Conservation (phyloP, 2,329 filamentous ascomycete species). For the Sporothrix pseudoabietina region DNA sequence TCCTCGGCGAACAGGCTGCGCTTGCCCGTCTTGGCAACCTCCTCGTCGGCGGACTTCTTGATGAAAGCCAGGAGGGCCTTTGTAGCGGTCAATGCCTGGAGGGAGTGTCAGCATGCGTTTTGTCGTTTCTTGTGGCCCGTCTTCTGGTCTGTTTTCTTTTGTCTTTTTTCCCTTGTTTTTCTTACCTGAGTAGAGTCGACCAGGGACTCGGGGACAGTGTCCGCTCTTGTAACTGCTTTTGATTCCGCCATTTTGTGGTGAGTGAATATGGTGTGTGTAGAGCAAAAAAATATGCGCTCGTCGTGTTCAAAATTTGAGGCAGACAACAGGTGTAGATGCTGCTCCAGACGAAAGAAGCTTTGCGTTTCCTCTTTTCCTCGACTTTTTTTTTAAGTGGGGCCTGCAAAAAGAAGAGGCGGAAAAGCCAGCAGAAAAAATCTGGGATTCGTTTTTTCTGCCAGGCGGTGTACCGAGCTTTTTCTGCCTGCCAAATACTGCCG, state of each 20-base stretch:
- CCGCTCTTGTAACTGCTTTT: slow-evolving; percentile 28
- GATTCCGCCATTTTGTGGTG: slow-evolving; percentile 30
- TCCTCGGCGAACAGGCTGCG: slow-evolving; percentile 57
- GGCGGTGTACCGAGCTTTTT: slow-evolving; percentile 31
- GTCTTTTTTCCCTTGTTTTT: not conserved
- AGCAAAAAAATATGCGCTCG: not conserved
- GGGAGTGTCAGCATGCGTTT: not conserved
- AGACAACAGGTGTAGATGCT: not conserved
- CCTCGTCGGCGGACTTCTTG: slow-evolving; percentile 56
- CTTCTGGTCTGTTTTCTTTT: not conserved
- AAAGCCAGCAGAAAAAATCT: slow-evolving; percentile 19
- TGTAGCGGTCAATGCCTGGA: slow-evolving; percentile 62
- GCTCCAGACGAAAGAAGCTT: not conserved
- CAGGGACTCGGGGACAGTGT: slow-evolving; percentile 26
- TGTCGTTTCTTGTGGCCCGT: too few species aligned
- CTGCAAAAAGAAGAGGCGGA: slow-evolving; percentile 24
- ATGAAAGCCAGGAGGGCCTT: slow-evolving; percentile 65
- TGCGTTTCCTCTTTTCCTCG: not conserved
- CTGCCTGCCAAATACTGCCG: slow-evolving; percentile 12
- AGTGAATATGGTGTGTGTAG: not conserved
- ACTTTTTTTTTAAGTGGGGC: slow-evolving; percentile 31
- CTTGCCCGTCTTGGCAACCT: slow-evolving; percentile 52
- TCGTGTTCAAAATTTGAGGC: not conserved
- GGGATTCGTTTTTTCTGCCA: slow-evolving; percentile 33
- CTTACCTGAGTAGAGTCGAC: slow-evolving; percentile 34